Base-by-base conservation (phyloP, 352 stramenopile species). In the Plasmopara viticola region DNA sequence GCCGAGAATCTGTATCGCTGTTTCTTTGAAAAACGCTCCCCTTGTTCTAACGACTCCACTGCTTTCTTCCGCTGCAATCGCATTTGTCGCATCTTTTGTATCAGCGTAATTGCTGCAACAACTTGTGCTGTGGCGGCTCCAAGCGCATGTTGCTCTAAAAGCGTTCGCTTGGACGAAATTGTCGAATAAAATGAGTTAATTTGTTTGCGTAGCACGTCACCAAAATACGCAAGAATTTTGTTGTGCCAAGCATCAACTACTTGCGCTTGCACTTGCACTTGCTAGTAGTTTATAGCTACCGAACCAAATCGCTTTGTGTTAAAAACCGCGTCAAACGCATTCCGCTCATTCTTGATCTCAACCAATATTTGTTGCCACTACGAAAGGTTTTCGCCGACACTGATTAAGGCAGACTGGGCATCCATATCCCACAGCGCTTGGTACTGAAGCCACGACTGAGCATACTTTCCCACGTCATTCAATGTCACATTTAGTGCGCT, bases 161-260 rank as follows among this genome's bases (percentile, higher is more conserved):
- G 68, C 2, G 72, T 86, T 40, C 86, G 77, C 54, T 92, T 94
- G 1, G 74, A 74, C 44, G 81, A 94, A 49, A 94, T 90, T 0
- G 80, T 86, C 34, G 66, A 70, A 62, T 95, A 94, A 72, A 89
- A 95, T 44, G 83, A 70, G 46, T 87, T 86, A 46, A 99, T 98
- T 56, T 94, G 84, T 49, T 97, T 82, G 44, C 77, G 84, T 14
- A 99, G 68, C 30, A 99, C 81, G 35, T 90, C 70, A 7, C 88
- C 94, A 64, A 99, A 99, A 43, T 95, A 89, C 9, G 84, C 78
- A 34, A 99, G 85, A 42, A 99, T 87, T 56, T 99, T 95, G 51
- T 98, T 98, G 62, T 99, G 96, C 95, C 96, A 99, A 4, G 95
- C 96, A 66, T 99, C 97, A 72, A n/a, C n/a, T 99, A 99, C 67